phyloP scores from a whole-genome alignment of 768 basidiomycete genomes.

The Chlorophyllum brunneum region DNA sequence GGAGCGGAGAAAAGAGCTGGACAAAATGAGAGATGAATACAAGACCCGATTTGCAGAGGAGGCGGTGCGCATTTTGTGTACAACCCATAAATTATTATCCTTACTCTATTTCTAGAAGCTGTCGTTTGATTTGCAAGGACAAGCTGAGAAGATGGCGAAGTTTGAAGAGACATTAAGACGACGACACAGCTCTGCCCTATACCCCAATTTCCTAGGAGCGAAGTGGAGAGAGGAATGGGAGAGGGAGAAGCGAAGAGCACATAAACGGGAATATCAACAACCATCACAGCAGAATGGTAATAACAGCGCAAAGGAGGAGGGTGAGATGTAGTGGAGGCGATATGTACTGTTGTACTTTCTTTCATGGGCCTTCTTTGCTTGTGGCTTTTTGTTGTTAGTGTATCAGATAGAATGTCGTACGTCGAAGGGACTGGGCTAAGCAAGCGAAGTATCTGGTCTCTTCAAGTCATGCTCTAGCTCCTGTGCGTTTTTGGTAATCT shows the following conservation, averaged over 20 bases:
- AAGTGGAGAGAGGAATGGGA: conserved; percentile 56
- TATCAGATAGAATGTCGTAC: neutral
- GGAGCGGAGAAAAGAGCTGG: conserved; percentile 62
- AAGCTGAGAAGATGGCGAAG: conserved; percentile 54
- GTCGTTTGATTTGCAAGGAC: conserved; percentile 54
- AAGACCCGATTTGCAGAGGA: conserved; percentile 52
- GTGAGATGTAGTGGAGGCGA: conserved; percentile 28
- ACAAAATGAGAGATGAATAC: conserved; percentile 69
- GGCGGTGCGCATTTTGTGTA: conserved; percentile 35
- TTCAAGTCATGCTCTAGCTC: conserved; percentile 18
- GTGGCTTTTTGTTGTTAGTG: neutral
- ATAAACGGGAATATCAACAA: conserved; percentile 27
- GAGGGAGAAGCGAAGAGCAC: conserved; percentile 30
- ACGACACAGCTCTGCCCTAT: conserved; percentile 52
- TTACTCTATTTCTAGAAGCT: conserved; percentile 30
- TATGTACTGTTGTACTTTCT: neutral
- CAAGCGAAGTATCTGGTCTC: neutral
- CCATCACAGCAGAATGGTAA: conserved; percentile 18
- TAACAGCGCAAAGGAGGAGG: conserved; percentile 35
- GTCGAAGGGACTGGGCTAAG: no score
- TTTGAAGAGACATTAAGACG: conserved; percentile 56
- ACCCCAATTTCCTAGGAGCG: conserved; percentile 56
- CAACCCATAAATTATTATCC: neutral
- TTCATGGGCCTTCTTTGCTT: neutral
- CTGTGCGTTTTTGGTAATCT: conserved; percentile 45